Percentiles rank a stretch among this genome's conserved stretches.
Conservation (phyloP, 179 eudicot genomes). For the Beta macrorhiza region DNA sequence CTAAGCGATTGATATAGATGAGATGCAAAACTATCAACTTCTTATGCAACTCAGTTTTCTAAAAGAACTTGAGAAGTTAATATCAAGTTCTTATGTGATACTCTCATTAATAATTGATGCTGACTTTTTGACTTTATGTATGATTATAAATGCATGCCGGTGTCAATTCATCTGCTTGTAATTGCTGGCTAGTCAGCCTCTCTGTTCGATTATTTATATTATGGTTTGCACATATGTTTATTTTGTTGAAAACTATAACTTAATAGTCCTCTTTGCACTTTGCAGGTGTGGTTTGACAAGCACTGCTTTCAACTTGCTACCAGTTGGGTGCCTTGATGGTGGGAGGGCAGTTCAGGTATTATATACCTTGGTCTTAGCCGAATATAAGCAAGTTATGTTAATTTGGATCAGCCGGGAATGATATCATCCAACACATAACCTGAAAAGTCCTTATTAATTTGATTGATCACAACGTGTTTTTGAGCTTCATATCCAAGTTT, state of each 20-base stretch:
- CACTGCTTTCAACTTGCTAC: slow-evolving; percentile 53
- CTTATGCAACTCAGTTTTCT: slow-evolving; percentile 1
- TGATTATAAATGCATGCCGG: slow-evolving; percentile 64
- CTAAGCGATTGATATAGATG: neutral
- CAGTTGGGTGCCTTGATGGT: slow-evolving; percentile 98
- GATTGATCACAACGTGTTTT: neutral
- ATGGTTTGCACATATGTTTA: neutral
- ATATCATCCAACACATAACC: too few species aligned
- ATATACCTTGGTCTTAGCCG: neutral
- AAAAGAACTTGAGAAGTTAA: neutral
- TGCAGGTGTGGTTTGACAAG: slow-evolving; percentile 76
- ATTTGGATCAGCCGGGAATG: neutral
- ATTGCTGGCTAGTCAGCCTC: slow-evolving; percentile 89
- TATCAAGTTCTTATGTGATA: neutral
- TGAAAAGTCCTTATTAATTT: neutral
- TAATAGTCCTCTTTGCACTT: slow-evolving; percentile 18
- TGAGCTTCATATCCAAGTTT: neutral
- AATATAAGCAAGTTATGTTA: neutral
- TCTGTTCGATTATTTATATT: slow-evolving; percentile 10
- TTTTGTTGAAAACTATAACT: slow-evolving; percentile 7
- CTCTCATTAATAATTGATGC: neutral
- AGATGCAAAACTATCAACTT: neutral
- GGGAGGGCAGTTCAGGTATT: slow-evolving; percentile 96
- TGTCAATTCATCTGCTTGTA: slow-evolving; percentile 87
- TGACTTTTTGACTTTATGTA: neutral